These are phyloP conservation scores for Fraxinus anomala DNA, from an alignment of 257 asterid species.

Conservation along the genomic window DNA sequence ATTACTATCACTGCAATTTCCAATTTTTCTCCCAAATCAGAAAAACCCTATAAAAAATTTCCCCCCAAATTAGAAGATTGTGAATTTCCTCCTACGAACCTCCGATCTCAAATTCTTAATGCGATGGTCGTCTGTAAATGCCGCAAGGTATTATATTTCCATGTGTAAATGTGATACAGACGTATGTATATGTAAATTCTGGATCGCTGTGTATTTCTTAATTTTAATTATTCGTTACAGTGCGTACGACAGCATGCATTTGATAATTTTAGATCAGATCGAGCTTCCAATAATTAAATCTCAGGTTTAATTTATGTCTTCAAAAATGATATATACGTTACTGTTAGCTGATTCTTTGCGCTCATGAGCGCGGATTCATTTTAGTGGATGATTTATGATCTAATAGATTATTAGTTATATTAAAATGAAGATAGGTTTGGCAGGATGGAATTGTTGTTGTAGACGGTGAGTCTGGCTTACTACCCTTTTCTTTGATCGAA, in stretches of 20 bases:
- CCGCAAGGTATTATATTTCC: slow-evolving; percentile 67
- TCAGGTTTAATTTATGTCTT: background rate
- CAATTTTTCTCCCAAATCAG: background rate
- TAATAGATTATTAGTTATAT: background rate
- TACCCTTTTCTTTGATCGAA: background rate
- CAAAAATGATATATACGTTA: background rate
- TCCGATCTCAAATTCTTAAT: slow-evolving; percentile 46
- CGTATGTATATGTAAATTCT: background rate
- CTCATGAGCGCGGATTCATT: background rate
- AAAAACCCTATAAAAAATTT: slow-evolving; percentile 36
- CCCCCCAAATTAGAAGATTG: background rate
- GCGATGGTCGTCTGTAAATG: slow-evolving; percentile 99
- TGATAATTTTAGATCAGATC: slow-evolving; percentile 40
- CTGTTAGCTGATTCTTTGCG: background rate
- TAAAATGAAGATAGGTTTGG: background rate
- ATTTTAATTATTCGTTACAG: slow-evolving; percentile 18
- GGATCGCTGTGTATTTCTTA: background rate
- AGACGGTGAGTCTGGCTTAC: background rate
- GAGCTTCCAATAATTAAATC: slow-evolving; percentile 21
- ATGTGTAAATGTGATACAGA: background rate
- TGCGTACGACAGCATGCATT: slow-evolving; percentile 8
- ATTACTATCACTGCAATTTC: background rate
- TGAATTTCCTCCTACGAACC: slow-evolving; percentile 14
- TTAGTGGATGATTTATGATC: background rate
- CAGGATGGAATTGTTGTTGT: background rate